These are phyloP conservation scores for Jatropha multifida DNA, from an alignment of 441 rosid species.

Conservation along the genomic window DNA sequence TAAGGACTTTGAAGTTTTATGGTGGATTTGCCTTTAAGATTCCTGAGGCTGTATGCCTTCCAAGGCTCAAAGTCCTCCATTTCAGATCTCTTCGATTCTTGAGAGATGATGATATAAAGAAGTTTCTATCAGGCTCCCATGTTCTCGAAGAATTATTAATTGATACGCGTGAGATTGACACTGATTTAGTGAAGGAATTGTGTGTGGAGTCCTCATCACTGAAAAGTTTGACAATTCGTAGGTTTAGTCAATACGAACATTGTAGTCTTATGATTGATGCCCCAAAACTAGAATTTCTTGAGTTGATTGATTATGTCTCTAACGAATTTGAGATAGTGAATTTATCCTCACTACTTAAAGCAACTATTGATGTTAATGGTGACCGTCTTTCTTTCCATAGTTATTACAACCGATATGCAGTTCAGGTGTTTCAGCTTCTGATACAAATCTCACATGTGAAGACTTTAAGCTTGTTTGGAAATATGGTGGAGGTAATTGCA, in stretches of 20 bases:
- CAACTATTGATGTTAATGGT: too few species aligned
- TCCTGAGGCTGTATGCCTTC: not conserved
- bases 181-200: not conserved
- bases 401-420: not conserved
- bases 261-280: not conserved
- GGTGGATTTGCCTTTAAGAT: not conserved
- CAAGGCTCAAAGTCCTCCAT: slow-evolving; percentile 2
- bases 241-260: too few species aligned
- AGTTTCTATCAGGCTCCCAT: not conserved
- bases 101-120: not conserved
- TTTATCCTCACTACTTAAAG: too few species aligned
- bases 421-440: not conserved
- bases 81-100: not conserved
- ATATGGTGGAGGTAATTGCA: not conserved
- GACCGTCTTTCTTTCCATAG: too few species aligned
- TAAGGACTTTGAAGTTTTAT: not conserved
- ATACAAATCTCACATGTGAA: not conserved
- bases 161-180: too few species aligned
- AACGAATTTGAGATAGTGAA: too few species aligned
- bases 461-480: not conserved
- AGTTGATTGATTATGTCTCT: not conserved
- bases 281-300: slow-evolving; percentile 6
- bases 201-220: not conserved
- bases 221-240: not conserved
- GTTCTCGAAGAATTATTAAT: slow-evolving; percentile 5